phyloP scores from a whole-genome alignment of 2,329 filamentous ascomycete genomes.

The Macroventuria anomochaeta region DNA sequence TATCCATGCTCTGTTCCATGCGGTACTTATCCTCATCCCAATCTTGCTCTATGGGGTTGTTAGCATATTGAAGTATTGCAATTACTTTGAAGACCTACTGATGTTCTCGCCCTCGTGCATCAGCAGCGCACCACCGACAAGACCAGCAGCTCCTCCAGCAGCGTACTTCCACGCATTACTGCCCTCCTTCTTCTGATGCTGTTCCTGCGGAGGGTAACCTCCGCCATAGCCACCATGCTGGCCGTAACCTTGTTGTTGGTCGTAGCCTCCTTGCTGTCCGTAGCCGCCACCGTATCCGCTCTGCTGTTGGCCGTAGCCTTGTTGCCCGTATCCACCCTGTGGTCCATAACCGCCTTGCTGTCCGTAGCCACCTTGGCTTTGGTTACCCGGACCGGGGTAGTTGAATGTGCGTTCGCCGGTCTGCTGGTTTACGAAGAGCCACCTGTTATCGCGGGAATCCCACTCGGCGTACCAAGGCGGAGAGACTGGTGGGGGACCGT shows the following conservation, averaged over 20 bases:
- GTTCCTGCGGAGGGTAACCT: slow-evolving; percentile 13
- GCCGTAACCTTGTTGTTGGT: slow-evolving; percentile 20
- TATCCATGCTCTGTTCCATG: slow-evolving; percentile 22
- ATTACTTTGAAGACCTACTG: slow-evolving; percentile 15
- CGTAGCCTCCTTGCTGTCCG: slow-evolving; percentile 16
- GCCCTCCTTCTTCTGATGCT: slow-evolving; percentile 28
- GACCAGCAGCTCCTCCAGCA: slow-evolving; percentile 31
- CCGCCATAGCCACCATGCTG: slow-evolving; percentile 23
- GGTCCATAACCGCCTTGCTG: slow-evolving; percentile 22
- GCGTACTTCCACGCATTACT: slow-evolving; percentile 39
- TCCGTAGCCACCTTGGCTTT: slow-evolving; percentile 24
- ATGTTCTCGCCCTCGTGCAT: slow-evolving; percentile 39
- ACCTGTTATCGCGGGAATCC: slow-evolving; percentile 30
- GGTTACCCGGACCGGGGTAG: slow-evolving; percentile 22
- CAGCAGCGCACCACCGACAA: slow-evolving; percentile 33
- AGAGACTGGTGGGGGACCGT: slow-evolving; percentile 34
- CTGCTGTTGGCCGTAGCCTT: slow-evolving; percentile 22
- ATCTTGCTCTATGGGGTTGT: slow-evolving; percentile 22
- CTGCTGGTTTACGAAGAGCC: slow-evolving; percentile 38
- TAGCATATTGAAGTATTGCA: not conserved
- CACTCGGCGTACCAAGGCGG: slow-evolving; percentile 35
- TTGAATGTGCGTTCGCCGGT: slow-evolving; percentile 33
- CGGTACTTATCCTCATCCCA: slow-evolving; percentile 27
- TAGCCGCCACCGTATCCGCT: slow-evolving; percentile 21
- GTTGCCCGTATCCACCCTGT: slow-evolving; percentile 3